Conservation (phyloP, 2,329 filamentous ascomycete species). For the Xylariaceae sp. region DNA sequence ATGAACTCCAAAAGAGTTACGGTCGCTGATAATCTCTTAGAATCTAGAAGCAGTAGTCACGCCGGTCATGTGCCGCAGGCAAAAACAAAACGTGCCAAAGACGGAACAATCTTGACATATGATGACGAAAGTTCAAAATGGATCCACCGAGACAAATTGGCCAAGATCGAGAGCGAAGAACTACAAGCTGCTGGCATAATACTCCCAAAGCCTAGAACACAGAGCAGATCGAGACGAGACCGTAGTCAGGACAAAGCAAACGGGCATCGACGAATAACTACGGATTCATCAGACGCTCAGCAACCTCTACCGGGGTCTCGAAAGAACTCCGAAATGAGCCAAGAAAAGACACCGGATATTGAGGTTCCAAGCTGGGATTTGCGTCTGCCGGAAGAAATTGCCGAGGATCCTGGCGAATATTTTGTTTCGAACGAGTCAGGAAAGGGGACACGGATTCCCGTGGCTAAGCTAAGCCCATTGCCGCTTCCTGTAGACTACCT, state of each 20-base stretch:
- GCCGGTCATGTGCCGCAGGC: constrained; percentile 3
- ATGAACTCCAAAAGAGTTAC: no score
- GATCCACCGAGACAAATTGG: constrained; percentile 83
- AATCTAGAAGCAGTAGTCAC: constrained; percentile 21
- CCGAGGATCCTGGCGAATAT: constrained; percentile 53
- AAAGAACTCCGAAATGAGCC: constrained; percentile 44
- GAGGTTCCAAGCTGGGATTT: constrained; percentile 63
- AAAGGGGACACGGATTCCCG: constrained; percentile 78
- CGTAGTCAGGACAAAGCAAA: constrained; percentile 38
- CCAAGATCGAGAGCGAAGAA: constrained; percentile 75
- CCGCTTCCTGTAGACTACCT: constrained; percentile 69
- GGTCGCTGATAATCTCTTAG: constrained; percentile 22
- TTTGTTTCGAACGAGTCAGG: constrained; percentile 48
- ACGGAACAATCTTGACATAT: constrained; percentile 28
- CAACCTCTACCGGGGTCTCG: constrained; percentile 33
- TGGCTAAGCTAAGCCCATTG: constrained; percentile 73
- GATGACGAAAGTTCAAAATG: constrained; percentile 65
- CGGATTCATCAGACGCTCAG: constrained; percentile 32
- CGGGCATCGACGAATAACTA: constrained; percentile 29
- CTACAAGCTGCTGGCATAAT: constrained; percentile 73
- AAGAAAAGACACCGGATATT: constrained; percentile 35
- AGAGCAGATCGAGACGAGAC: constrained; percentile 45
- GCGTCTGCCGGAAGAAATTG: constrained; percentile 72
- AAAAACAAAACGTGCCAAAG: constrained; percentile 27
- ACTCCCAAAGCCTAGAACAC: constrained; percentile 50